phyloP scores from a whole-genome alignment of 2,329 filamentous ascomycete species.

The Ascochyta pisi region DNA sequence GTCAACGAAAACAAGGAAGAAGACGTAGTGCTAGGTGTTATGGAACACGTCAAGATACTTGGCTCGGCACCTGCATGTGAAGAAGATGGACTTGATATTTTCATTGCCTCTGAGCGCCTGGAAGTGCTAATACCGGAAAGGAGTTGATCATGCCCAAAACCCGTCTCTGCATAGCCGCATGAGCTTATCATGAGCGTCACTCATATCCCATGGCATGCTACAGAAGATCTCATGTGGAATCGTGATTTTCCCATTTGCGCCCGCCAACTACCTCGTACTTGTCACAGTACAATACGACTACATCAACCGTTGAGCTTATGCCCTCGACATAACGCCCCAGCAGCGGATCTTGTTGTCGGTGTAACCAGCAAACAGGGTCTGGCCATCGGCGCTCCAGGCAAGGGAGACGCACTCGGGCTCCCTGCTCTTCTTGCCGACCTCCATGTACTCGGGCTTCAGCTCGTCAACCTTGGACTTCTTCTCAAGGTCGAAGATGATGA shows the following conservation, averaged over 20 bases:
- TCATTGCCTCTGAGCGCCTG: constrained; percentile 53
- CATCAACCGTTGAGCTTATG: constrained; percentile 36
- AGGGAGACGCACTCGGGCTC: constrained; percentile 98
- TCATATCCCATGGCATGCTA: constrained; percentile 49
- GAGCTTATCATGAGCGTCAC: constrained; percentile 38
- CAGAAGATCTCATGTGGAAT: constrained; percentile 46
- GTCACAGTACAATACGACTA: constrained; percentile 27
- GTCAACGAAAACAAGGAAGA: no score
- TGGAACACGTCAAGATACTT: no score
- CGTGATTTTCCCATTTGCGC: constrained; percentile 47
- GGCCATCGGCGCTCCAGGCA: constrained; percentile 97
- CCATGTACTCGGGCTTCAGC: constrained; percentile 97
- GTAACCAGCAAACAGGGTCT: constrained; percentile 99
- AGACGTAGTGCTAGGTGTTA: no score
- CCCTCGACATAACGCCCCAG: constrained; percentile 53
- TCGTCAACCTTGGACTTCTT: constrained; percentile 99
- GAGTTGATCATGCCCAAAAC: constrained; percentile 45
- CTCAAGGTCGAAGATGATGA: constrained; percentile 99
- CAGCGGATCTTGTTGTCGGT: constrained; percentile 84
- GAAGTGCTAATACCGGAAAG: constrained; percentile 51
- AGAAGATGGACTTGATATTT: constrained; percentile 50
- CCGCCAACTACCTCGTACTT: constrained; percentile 32
- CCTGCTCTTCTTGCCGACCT: constrained; percentile 97
- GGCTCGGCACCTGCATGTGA: background rate
- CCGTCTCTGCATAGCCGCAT: constrained; percentile 29